These are phyloP conservation scores for Globisporangium camurandrum DNA, from an alignment of 352 stramenopile genomes.

Conservation along the genomic window DNA sequence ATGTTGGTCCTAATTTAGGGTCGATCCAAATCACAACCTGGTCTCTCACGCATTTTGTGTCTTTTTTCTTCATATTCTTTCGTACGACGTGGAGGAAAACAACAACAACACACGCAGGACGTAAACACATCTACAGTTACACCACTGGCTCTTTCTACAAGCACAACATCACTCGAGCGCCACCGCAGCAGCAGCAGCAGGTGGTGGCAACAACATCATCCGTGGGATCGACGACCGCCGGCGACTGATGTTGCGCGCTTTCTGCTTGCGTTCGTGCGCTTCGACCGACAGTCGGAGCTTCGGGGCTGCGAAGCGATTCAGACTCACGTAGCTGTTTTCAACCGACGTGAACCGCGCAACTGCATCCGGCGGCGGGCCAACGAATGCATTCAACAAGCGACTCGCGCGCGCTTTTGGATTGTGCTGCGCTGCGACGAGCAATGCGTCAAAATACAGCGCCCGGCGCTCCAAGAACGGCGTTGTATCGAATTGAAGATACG, in stretches of 20 bases:
- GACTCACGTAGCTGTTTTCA: conserved; percentile 66
- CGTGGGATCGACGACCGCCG: conserved; percentile 29
- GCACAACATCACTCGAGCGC: not conserved
- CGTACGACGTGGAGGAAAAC: too few relatives aligned
- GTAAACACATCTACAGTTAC: not conserved
- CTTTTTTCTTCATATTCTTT: too few relatives aligned
- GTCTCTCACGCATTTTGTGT: too few relatives aligned
- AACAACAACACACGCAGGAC: too few relatives aligned
- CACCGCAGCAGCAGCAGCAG: too few relatives aligned
- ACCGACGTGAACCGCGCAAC: conserved; percentile 47
- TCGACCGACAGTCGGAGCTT: conserved; percentile 63
- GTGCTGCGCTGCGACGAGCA: conserved; percentile 49
- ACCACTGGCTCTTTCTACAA: not conserved
- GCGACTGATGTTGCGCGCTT: conserved; percentile 53
- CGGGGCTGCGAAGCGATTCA: conserved; percentile 67
- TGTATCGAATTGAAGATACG: conserved; percentile 61
- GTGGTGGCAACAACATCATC: too few relatives aligned
- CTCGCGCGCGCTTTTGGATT: conserved; percentile 36
- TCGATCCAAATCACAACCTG: too few relatives aligned
- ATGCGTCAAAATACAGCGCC: conserved; percentile 55
- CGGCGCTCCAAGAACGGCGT: conserved; percentile 51
- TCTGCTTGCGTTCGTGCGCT: conserved; percentile 66
- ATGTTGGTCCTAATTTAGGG: too few relatives aligned
- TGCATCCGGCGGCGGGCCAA: conserved; percentile 52
- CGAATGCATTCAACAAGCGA: conserved; percentile 61